Conservation (phyloP, 768 basidiomycete species). For the Russula sp. region DNA sequence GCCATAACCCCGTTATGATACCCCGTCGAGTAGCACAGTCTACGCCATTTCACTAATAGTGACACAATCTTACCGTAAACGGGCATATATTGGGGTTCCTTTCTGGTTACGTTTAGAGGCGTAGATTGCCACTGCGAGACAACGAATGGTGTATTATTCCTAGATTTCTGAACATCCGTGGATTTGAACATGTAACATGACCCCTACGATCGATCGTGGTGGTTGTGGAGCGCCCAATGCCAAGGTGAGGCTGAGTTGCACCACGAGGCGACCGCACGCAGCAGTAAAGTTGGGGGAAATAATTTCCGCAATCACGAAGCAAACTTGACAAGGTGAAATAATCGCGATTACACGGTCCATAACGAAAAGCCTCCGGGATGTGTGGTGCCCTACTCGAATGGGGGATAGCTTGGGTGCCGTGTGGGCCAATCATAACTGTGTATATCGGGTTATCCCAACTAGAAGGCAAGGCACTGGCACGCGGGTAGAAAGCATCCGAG, state of each 20-base stretch:
- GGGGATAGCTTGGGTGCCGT: neutral
- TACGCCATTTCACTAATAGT: neutral
- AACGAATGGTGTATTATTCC: constrained; percentile 1
- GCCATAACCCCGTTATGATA: neutral
- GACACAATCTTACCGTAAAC: neutral
- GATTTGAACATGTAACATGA: neutral
- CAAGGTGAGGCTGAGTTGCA: neutral
- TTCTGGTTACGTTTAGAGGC: neutral
- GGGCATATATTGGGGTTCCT: neutral
- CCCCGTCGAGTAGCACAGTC: neutral
- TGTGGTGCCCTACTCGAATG: neutral
- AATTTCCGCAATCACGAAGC: neutral
- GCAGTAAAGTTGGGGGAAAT: neutral
- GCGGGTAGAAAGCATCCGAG: neutral
- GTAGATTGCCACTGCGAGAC: neutral
- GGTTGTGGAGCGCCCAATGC: constrained; percentile 1
- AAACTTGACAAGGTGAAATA: neutral
- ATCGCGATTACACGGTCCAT: neutral
- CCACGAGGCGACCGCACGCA: constrained; percentile 2
- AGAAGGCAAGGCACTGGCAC: neutral
- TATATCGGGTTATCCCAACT: neutral
- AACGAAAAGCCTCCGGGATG: neutral
- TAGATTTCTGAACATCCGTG: neutral
- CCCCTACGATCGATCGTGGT: neutral
- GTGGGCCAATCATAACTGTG: neutral